Conservation (phyloP, 2,329 filamentous ascomycete species). For the Juglanconis sp. region DNA sequence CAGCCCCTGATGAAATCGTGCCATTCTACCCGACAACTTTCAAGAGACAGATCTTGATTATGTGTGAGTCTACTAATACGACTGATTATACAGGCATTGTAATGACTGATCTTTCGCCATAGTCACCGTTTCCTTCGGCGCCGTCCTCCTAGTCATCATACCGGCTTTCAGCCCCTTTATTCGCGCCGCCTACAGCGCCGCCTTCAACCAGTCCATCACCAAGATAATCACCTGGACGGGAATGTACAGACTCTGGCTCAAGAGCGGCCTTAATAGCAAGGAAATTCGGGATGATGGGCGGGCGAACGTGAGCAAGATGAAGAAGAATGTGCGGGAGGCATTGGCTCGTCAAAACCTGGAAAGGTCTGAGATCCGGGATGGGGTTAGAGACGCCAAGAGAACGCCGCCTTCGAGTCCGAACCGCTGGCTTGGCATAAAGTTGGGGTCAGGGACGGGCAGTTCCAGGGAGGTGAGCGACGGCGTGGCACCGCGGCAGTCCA, state of each 20-base stretch:
- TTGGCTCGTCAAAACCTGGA: background rate
- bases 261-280: slow-evolving; percentile 1
- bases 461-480: too few species aligned
- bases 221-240: background rate
- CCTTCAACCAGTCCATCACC: background rate
- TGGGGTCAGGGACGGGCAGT: background rate
- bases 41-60: slow-evolving; percentile 14
- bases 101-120: background rate
- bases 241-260: slow-evolving; percentile 11
- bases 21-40: slow-evolving; percentile 12
- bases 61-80: slow-evolving; percentile 4
- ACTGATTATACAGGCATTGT: background rate
- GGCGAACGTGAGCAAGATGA: slow-evolving; percentile 4
- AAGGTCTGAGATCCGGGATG: slow-evolving; percentile 6
- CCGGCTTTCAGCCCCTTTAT: slow-evolving; percentile 14
- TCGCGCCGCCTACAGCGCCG: slow-evolving; percentile 1
- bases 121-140: slow-evolving; percentile 13
- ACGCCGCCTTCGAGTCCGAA: background rate
- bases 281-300: background rate
- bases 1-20: slow-evolving; percentile 7
- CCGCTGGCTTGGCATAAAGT: background rate
- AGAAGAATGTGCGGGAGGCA: slow-evolving; percentile 3
- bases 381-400: background rate
- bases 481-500: too few species aligned
- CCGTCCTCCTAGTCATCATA: slow-evolving; percentile 9